Conservation (phyloP, 805 yeast genomes). For the Saccharomycopsis capsularis region DNA sequence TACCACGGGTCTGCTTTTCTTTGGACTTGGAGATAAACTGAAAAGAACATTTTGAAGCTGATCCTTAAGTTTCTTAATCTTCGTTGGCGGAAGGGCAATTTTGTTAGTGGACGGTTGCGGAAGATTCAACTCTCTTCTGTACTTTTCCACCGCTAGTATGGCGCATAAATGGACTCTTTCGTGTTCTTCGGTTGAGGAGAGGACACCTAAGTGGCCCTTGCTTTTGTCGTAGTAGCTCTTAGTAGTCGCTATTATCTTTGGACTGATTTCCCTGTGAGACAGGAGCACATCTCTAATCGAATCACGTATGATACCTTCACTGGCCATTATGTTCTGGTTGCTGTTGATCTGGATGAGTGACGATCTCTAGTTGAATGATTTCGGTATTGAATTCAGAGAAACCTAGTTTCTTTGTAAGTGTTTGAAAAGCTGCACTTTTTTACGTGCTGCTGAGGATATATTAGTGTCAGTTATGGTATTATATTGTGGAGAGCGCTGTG, state of each 20-base stretch:
- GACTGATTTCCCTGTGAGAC: background rate
- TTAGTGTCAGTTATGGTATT: too few relatives aligned
- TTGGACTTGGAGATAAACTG: background rate
- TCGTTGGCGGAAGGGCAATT: conserved; percentile 50
- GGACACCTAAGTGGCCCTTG: conserved; percentile 12
- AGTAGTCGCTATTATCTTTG: conserved; percentile 2
- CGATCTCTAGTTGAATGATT: too few relatives aligned
- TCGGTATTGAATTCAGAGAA: too few relatives aligned
- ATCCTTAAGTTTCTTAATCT: conserved; percentile 31
- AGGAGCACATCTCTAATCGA: background rate
- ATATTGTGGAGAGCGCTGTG: too few relatives aligned
- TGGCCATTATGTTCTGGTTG: background rate
- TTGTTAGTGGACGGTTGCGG: conserved; percentile 43
- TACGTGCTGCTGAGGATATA: too few relatives aligned
- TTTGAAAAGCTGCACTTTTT: too few relatives aligned
- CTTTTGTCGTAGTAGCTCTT: conserved; percentile 6
- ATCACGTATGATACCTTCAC: background rate
- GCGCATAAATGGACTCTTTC: conserved; percentile 69
- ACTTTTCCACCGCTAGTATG: conserved; percentile 48
- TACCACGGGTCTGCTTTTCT: background rate
- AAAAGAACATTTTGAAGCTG: conserved; percentile 1
- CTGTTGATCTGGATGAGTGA: background rate
- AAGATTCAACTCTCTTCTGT: conserved; percentile 36
- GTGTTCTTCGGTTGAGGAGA: conserved; percentile 49
- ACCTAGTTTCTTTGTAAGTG: too few relatives aligned